Base-by-base conservation (phyloP, 768 basidiomycete species). In the Mycena kentingensis region DNA sequence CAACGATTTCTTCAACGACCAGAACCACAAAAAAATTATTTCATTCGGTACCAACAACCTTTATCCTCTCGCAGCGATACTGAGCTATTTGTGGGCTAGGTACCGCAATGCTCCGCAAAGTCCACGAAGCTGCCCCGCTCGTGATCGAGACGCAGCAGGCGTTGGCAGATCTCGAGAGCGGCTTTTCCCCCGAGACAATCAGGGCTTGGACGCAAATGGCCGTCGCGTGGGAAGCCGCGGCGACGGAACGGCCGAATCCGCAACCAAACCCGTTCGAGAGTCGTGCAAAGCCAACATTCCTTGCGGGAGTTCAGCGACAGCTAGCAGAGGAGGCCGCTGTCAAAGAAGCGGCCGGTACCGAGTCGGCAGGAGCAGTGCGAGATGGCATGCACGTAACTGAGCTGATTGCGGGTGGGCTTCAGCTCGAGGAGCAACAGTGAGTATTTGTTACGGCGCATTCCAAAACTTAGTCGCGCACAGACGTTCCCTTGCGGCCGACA, bases 1-100 rank as follows among this genome's bases (percentile, higher is more conserved):
- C 1, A 65, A 73, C 32, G 69, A 71, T 4, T 57, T 63, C 0
- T 66, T 64, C 32, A 52, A 49, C 13, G 47, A 54, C 22, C 42
- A 45, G 13, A 58, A 58, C 22, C 49, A 48, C 32, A 54, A 45
- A 31, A 58, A 58, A 24, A 47, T 47, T 24, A 34, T 47, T 18
- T 10, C 31, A 3, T 18, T 47, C 10, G 46, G 46, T 47, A 26
- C 26, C 22, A 24, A 8, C 21, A 12, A 38, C 21, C 21, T 38
- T 19, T 10, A 11, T 39, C n/a, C n/a, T n/a, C n/a, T n/a, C n/a
- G n/a, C n/a, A n/a, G n/a, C n/a, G n/a, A 39, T 39, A 22, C 37
- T 19, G 15, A 19, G 37, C 13, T 39, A 11, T 19, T 8, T 39
- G 37, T 11, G 10, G 8, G 21, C 10, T n/a, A 39, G 37, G 37